Evolutionary conservation across 352 stramenopile genomes (phyloP).

Genomic region (Globisporangium paroecandrum): DNA sequence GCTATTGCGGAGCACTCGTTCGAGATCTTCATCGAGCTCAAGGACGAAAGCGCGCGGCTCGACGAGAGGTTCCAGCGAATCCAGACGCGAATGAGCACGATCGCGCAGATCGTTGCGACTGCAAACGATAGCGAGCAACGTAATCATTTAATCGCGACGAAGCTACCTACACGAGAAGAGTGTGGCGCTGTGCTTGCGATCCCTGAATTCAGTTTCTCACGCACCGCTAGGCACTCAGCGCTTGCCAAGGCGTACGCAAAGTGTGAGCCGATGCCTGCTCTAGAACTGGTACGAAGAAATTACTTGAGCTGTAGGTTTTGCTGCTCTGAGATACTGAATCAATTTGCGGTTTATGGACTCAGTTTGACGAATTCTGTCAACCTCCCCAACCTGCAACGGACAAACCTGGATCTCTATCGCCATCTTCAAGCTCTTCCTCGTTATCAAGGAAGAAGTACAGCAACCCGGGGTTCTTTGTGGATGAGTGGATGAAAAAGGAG

Average conservation of each 20-base stretch:
- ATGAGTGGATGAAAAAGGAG: slow-evolving; percentile 57
- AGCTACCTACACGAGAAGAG: slow-evolving; percentile 22
- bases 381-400: background rate
- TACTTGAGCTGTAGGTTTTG: background rate
- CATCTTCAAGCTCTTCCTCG: slow-evolving; percentile 3
- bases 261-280: slow-evolving; percentile 37
- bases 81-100: slow-evolving; percentile 25
- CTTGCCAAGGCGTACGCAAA: slow-evolving; percentile 28
- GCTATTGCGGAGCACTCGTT: slow-evolving; percentile 45
- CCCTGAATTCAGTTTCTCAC: slow-evolving; percentile 16
- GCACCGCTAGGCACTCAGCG: slow-evolving; percentile 13
- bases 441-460: slow-evolving; percentile 52
- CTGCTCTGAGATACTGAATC: background rate
- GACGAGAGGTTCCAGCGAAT: slow-evolving; percentile 29
- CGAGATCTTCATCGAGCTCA: slow-evolving; percentile 50
- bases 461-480: slow-evolving; percentile 53
- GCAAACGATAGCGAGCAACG: background rate
- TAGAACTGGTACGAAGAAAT: slow-evolving; percentile 33
- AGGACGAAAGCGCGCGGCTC: slow-evolving; percentile 29
- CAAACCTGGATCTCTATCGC: background rate
- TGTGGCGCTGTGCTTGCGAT: slow-evolving; percentile 25
- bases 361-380: slow-evolving; percentile 41
- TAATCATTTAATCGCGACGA: slow-evolving; percentile 13
- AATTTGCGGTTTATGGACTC: background rate
- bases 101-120: slow-evolving; percentile 29